A percentile compares a stretch with the other conserved stretches of the same genome.
phyloP scores from a whole-genome alignment of 805 yeast species.

The Sungouiozyma ichnusensis region DNA sequence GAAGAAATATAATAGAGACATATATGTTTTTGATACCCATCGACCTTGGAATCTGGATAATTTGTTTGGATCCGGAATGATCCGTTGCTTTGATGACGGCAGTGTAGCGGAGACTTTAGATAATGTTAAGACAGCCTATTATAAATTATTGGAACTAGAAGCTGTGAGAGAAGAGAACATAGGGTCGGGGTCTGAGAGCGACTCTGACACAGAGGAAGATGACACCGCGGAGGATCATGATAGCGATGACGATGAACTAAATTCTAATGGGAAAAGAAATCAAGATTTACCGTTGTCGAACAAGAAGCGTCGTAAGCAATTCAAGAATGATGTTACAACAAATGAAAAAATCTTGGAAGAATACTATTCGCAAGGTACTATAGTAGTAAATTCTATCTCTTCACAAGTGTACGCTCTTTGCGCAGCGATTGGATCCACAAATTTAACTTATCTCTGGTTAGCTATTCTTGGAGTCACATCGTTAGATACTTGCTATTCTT shows the following conservation, averaged over 20 bases:
- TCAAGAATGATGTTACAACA: conserved; percentile 33
- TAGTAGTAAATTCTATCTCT: conserved; percentile 62
- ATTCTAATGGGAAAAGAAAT: conserved; percentile 21
- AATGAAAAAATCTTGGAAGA: conserved; percentile 52
- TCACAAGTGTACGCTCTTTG: conserved; percentile 72
- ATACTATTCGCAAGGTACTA: conserved; percentile 79
- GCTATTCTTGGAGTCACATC: conserved; percentile 84
- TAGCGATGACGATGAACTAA: conserved; percentile 25
- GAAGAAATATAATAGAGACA: conserved; percentile 38
- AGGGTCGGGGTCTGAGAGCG: conserved; percentile 30
- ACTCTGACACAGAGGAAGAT: conserved; percentile 23
- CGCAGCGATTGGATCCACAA: conserved; percentile 75
- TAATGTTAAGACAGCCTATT: conserved; percentile 54
- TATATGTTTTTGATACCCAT: conserved; percentile 83
- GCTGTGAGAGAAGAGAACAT: conserved; percentile 30
- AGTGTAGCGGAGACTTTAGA: conserved; percentile 47
- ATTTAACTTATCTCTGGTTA: conserved; percentile 63
- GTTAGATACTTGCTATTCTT: conserved; percentile 60
- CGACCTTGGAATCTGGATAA: conserved; percentile 97
- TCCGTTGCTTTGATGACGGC: conserved; percentile 85
- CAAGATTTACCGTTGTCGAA: conserved; percentile 8
- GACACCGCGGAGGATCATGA: conserved; percentile 18
- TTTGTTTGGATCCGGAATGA: conserved; percentile 67
- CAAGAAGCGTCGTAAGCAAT: conserved; percentile 29
- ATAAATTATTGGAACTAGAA: conserved; percentile 35